Evolutionary conservation across 2,329 filamentous ascomycete species (phyloP), one percentile per base, ranked within the genome.

Genomic region (Dactylonectria macrodidyma): DNA sequence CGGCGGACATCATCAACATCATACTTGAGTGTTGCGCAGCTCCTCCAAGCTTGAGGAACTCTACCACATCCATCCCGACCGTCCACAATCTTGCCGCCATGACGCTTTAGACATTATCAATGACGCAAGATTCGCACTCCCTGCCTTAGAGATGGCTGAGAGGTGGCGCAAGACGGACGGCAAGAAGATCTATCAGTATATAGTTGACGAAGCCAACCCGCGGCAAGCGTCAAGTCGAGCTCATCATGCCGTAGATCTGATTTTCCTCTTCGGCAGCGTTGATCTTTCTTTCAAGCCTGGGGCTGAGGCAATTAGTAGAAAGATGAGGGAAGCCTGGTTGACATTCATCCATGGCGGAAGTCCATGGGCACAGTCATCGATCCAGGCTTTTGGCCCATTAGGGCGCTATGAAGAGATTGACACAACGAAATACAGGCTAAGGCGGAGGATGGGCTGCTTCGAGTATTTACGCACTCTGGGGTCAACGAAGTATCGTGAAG

Each of bases 171-270:
- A 59, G 10, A 41, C 57, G 8, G 61, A n/a, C 1, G 73, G 75
- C 10, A 79, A 76, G 34, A 54, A 62, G 9, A 79, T 78, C 1
- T 85, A 80, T 65, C 77, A 77, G 36, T 86, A 83, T 44, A 68
- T 84, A 0, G 68, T 86, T 1, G 84, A 86, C 46, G 81, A 86
- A 60, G 55, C 76, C 0, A 86, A 86, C 41, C 84, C 84, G 5
- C 86, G 82, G 82, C 84, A 86, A 57, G 60, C 79, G 0, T 85
- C 84, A 0, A 82, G 80, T 9, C 78, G 84, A 0, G 77, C 84
- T 2, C 84, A 86, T 46, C 84, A 86, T 65, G 84, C 82, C 0
- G 81, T 86, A 2, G 84, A 86, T 68, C 72, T 86, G 4, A 64
- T 86, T 2, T 80, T 84, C 9, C 70, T 86, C 0, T 86, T 86